Evolutionary conservation across 2,329 filamentous ascomycete species (phyloP).

Genomic region (Fusarium xylarioides): DNA sequence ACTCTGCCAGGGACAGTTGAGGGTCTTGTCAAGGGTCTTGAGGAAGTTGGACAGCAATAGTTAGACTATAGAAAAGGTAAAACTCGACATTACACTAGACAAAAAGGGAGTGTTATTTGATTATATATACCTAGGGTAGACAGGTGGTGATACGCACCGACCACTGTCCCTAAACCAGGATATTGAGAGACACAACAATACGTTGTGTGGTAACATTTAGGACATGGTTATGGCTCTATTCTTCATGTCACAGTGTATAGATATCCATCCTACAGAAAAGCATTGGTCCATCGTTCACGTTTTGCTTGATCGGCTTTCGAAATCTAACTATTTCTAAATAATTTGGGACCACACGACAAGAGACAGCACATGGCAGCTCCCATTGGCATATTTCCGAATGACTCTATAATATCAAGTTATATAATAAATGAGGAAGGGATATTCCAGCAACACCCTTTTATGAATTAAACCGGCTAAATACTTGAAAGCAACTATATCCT

Average conservation of each 20-base stretch:
- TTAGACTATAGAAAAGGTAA: not conserved
- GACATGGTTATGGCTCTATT: not conserved
- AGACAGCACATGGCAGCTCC: not conserved
- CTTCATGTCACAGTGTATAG: not conserved
- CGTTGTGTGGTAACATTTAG: too few relatives aligned
- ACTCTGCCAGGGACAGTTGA: conserved; percentile 62
- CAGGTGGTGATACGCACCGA: not conserved
- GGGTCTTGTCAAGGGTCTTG: conserved; percentile 63
- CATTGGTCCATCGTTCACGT: not conserved
- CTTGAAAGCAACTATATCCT: not conserved
- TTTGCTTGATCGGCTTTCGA: not conserved
- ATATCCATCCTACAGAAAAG: not conserved
- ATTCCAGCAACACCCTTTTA: not conserved
- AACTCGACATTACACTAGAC: not conserved
- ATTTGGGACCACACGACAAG: too few relatives aligned
- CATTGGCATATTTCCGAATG: not conserved
- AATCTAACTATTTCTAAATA: not conserved
- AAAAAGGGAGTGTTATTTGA: not conserved
- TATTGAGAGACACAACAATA: not conserved
- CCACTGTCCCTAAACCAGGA: not conserved
- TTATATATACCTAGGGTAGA: not conserved
- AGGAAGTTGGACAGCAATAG: conserved; percentile 52
- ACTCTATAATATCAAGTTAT: not conserved
- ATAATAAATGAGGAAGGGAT: not conserved
- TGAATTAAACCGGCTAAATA: not conserved